phyloP scores from a whole-genome alignment of 2,329 filamentous ascomycete species.

The Cordyceps pruinosa region DNA sequence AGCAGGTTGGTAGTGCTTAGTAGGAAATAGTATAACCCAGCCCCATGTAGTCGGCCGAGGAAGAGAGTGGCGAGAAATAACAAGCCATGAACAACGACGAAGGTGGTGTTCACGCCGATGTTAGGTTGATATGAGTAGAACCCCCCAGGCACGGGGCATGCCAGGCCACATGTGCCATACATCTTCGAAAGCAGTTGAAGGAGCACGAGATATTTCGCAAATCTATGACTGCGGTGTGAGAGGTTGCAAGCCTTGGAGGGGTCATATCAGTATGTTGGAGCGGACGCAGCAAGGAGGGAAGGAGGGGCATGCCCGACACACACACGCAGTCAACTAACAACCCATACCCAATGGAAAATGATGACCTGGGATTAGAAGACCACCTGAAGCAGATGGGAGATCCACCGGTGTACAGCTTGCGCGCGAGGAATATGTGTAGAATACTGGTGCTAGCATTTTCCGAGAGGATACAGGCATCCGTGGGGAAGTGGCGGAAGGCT shows the following conservation, averaged over 20 bases:
- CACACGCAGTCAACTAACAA: not conserved
- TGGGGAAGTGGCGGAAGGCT: not conserved
- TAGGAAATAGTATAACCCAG: no score
- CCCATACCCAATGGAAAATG: not conserved
- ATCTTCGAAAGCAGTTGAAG: slow-evolving; percentile 18
- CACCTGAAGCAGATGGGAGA: not conserved
- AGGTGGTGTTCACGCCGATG: slow-evolving; percentile 33
- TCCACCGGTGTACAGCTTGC: not conserved
- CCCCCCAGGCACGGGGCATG: slow-evolving; percentile 29
- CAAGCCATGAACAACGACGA: slow-evolving; percentile 34
- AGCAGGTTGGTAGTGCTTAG: not conserved
- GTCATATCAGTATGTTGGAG: not conserved
- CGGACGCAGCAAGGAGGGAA: not conserved
- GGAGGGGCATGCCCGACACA: not conserved
- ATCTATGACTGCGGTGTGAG: no score
- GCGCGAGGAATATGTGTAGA: not conserved
- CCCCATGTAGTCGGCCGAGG: slow-evolving; percentile 32
- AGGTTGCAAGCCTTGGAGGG: not conserved
- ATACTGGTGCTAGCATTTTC: not conserved
- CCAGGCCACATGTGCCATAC: slow-evolving; percentile 29
- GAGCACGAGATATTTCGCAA: not conserved
- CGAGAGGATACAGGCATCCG: not conserved
- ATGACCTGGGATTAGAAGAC: not conserved
- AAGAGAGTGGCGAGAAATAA: slow-evolving; percentile 32
- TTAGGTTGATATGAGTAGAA: slow-evolving; percentile 32